Base-by-base conservation (phyloP, 768 basidiomycete species). In the Termitomyces sp. region DNA sequence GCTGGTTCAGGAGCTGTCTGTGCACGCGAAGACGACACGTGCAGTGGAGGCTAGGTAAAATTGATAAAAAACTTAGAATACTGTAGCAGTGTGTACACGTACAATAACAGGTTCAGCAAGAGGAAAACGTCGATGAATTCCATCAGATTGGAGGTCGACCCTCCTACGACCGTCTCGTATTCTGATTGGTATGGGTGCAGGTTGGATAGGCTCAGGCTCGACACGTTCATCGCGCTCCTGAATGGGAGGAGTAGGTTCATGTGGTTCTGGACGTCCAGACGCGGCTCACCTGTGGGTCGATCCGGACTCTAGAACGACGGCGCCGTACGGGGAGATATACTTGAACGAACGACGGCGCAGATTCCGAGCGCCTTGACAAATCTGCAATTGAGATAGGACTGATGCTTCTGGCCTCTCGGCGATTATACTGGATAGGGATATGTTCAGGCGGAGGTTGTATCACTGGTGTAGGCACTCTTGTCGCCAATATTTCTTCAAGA, bases 401-500 rank as follows among this genome's bases (percentile, higher is more conserved):
- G 4, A 68, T 62, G 58, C 74, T 77, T 49, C 75, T 66, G n/a
- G 60, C 43, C 38, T 64, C 67, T 48, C 69, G 63, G 7, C 8
- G 89, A 65, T 6, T 74, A 68, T 0, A 86, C 82, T n/a, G 85
- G 80, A 2, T 69, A 71, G 48, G 78, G 73, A 16, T 38, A 6
- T 88, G 65, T 4, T 74, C 69, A 0, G 87, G 86, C 13, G 86
- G 69, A 1, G 74, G 68, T 22, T 72, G 70, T 16, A 76, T 30
- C 12, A 13, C 26, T 30, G 38, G 38, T 72, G 9, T 73, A 75
- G 8, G 32, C 5, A 7, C 4, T 35, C 6, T 10, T 12, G 81
- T 66, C n/a, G 79, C 77, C 28, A 90, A 63, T 35, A 89, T 76
- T 8, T 85, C 83, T 57, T 84, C 80, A 5, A 90, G 68, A 54